Percentiles rank a stretch among this genome's conserved stretches.
Conservation (phyloP, 306 rosid genomes). For the Sesbania bispinosa region DNA sequence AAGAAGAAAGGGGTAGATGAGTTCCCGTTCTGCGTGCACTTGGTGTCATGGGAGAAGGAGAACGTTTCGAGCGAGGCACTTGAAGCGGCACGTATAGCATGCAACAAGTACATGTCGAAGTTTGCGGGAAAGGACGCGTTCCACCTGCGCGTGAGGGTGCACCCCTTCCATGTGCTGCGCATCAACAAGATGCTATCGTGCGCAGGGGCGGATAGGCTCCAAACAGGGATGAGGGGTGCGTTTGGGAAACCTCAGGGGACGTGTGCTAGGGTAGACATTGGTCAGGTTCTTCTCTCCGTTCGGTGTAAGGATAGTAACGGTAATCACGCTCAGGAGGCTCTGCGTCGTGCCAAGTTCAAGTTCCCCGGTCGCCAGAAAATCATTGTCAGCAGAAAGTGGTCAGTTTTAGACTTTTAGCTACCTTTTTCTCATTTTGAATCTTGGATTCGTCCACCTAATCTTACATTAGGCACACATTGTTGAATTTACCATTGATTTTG, state of each 20-base stretch:
- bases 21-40: constrained; percentile 35
- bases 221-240: constrained; percentile 89
- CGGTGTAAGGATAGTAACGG: constrained; percentile 61
- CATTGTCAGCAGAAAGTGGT: constrained; percentile 81
- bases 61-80: constrained; percentile 52
- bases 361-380: constrained; percentile 79
- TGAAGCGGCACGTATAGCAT: constrained; percentile 78
- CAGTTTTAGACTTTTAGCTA: neutral
- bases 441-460: no score
- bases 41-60: constrained; percentile 38
- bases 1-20: constrained; percentile 71
- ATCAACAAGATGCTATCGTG: constrained; percentile 94
- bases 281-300: constrained; percentile 72
- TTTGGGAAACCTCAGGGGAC: constrained; percentile 83
- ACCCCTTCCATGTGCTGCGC: constrained; percentile 76
- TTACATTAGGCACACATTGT: no score
- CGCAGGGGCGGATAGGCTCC: constrained; percentile 91
- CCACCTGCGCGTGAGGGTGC: constrained; percentile 77
- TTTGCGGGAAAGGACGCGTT: constrained; percentile 74
- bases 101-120: constrained; percentile 81
- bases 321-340: constrained; percentile 69
- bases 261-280: constrained; percentile 74
- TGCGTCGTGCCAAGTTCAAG: constrained; percentile 74
- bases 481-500: no score
- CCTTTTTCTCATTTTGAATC: no score